Evolutionary conservation across 2,329 filamentous ascomycete genomes (phyloP), one percentile per base, ranked within the genome.

Genomic region (Trichoderma harzianum): DNA sequence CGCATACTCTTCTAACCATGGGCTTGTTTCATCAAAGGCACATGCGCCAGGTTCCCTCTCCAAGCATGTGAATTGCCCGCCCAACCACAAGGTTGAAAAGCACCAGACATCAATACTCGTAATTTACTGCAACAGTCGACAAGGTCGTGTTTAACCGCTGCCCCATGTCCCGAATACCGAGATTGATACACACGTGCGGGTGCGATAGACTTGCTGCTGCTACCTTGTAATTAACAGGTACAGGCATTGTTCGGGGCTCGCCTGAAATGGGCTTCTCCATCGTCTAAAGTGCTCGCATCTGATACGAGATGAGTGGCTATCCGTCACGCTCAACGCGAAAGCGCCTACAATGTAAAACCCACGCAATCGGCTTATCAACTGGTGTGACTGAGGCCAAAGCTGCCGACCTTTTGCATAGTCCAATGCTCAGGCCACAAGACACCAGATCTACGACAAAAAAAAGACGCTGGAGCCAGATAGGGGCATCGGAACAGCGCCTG

Each of bases 111-210:
- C 39, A 43, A 28, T 12, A 14, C 57, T 34, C 28, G 16, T 32
- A 14, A 60, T 60, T 60, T 51, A 32, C 43, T 30, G 2, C 12
- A 24, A 39, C 34, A 14, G 18, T 58, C 26, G n/a, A 43, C 26
- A 58, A 43, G 34, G 34, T 58, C 24, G 34, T 47, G n/a, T 28
- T n/a, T 32, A 57, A 30, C 18, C 47, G 39, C 18, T 65, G 10
- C 30, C 18, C 18, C 53, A 57, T 58, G 21, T 21, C 34, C 65
- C 65, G 51, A 39, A 43, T 43, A 43, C 65, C 65, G 65, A 68
- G 34, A 68, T 68, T 43, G 53, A 68, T 39, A 57, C 28, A 58
- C 65, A 68, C 53, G 53, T 68, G 51, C 65, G n/a, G 51, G 53
- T 32, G 65, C 65, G 53, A 58, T 43, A 18, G 28, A 32, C 24